phyloP scores from a whole-genome alignment of 352 stramenopile species.

The Globisporangium middletonii region DNA sequence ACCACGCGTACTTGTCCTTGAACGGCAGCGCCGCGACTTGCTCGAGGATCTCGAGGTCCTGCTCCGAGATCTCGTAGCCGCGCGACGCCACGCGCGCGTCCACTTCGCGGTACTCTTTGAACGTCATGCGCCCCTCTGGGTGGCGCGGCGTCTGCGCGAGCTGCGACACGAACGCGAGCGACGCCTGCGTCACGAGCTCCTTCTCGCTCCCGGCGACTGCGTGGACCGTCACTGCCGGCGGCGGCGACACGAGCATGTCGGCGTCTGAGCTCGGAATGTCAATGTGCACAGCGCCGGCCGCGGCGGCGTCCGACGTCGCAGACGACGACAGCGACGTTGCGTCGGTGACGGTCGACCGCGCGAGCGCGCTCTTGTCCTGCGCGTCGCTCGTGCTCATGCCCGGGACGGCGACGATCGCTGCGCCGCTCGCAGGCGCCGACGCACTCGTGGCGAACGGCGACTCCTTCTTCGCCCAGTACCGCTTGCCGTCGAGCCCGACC shows the following conservation, averaged over 20 bases:
- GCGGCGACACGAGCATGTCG: constrained; percentile 35
- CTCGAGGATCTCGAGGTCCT: constrained; percentile 83
- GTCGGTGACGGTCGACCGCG: constrained; percentile 10
- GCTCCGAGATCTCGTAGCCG: constrained; percentile 84
- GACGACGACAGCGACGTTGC: constrained; percentile 13
- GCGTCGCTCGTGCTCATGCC: neutral
- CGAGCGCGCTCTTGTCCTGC: constrained; percentile 13
- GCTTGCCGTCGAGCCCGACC: constrained; percentile 73
- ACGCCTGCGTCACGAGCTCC: constrained; percentile 77
- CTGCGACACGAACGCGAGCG: constrained; percentile 83
- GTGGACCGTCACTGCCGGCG: constrained; percentile 10
- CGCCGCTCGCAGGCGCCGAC: constrained; percentile 1
- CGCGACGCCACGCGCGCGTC: constrained; percentile 78
- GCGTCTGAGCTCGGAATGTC: constrained; percentile 34
- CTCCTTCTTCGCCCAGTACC: constrained; percentile 79
- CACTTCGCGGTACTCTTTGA: constrained; percentile 86
- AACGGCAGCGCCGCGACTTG: constrained; percentile 80
- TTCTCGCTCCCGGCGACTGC: constrained; percentile 19
- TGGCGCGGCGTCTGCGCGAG: constrained; percentile 75
- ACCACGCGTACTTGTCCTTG: constrained; percentile 87
- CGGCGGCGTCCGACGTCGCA: constrained; percentile 5
- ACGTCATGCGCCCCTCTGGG: constrained; percentile 81
- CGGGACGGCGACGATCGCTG: constrained; percentile 5
- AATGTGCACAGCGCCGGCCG: constrained; percentile 20
- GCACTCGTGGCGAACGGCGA: constrained; percentile 25